Evolutionary conservation across 768 basidiomycete species (phyloP), one percentile per base, ranked within the genome.

Genomic region (Exidia glandulosa): DNA sequence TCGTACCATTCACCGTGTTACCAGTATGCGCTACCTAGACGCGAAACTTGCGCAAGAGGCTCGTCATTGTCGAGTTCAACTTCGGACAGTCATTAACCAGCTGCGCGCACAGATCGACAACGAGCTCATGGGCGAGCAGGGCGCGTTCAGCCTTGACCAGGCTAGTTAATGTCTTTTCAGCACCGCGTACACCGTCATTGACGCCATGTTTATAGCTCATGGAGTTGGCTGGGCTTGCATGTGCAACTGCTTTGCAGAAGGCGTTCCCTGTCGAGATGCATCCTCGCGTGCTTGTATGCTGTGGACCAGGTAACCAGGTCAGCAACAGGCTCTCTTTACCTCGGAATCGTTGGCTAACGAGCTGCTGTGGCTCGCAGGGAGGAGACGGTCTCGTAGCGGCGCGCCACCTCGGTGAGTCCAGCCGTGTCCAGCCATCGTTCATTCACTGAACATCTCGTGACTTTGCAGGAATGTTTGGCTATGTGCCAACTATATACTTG

Each of bases 371-470:
- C 41, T 31, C 52, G 13, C 58, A 75, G 66, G 88, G 93, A 1
- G 96, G 96, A 13, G 96, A 99, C 73, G 96, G 96, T 3, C 76
- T 99, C 0, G 95, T 97, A 29, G 96, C 96, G 31, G 96, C 96
- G 47, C 79, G 95, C 48, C 96, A 99, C 74, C 81, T 99, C 7
- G 84, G 91, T 90, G 64, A 59, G 81, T 68, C 3, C 23, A 5
- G 31, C 34, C 29, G 32, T 41, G 23, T 27, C n/a, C 23, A 34
- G 41, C 25, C 9, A 29, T 57, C 48, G 48, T 60, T 14, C 57
- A 23, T 13, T 56, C 13, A 41, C 16, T 61, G 16, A 13, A 7
- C 34, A 13, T 19, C 3, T 13, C 58, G 13, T 31, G 32, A 58
- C 29, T 5, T 36, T 29, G 13, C 57, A 94, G 91, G 87, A 10